Evolutionary conservation across 306 rosid species (phyloP), one percentile per base, ranked within the genome.

Genomic region (Begonia peltatifolia): DNA sequence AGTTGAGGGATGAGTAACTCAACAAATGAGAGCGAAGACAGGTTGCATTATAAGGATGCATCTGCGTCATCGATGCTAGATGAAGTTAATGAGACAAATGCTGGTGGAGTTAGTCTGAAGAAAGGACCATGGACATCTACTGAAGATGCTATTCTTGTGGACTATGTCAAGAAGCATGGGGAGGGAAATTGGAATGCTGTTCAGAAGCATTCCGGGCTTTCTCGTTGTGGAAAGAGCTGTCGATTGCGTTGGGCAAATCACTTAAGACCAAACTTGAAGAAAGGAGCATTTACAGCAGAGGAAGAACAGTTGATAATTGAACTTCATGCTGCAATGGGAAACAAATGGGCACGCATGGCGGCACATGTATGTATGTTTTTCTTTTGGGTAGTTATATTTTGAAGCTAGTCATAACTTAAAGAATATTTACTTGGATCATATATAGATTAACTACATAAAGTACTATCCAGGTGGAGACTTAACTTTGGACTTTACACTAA

Each of bases 121-220:
- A 87, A 87, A 76, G 96, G 96, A 44, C 94, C 96, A 13, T 87
- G 96, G 96, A 87, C 96, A 47, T 56, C 94, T 11, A 54, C 71
- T 43, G 96, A 87, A 70, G 96, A 87, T 64, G 82, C 80, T 35
- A 74, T 87, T 58, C 73, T 87, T 80, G 72, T 76, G 61, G 82
- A 83, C 36, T 87, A 83, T 69, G 96, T 87, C 64, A 73, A 71
- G 53, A 76, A 78, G 72, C 76, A 87, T 47, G 96, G 96, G 53
- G 96, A 87, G 65, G 96, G 96, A 57, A 87, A 87, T 68, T 87
- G 96, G 96, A 87, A 83, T 72, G 84, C 87, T 25, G 80, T 87
- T 56, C 96, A 87, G 75, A 87, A 76, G 89, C 70, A 83, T 64
- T 74, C 94, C 25, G 94, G 82, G 44, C 70, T 87, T 52, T 70